phyloP scores from a whole-genome alignment of 805 yeast genomes.

The Maudiozyma bulderi region DNA sequence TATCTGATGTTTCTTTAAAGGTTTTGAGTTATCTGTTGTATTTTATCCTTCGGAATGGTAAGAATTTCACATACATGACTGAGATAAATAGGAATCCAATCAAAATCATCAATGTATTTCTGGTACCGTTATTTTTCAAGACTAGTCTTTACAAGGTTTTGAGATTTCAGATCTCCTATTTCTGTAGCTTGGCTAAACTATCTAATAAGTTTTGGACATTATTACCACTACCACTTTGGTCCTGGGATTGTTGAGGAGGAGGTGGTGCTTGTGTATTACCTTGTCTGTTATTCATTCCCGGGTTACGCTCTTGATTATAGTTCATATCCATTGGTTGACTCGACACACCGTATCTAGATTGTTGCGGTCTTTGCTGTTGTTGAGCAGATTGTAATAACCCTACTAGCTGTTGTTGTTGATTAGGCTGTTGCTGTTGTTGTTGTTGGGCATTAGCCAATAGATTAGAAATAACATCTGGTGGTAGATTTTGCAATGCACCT shows the following conservation, averaged over 20 bases:
- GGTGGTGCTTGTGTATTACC: conserved; percentile 5
- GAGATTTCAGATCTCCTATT: conserved; percentile 6
- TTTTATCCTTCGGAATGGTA: too few species aligned
- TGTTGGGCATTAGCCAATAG: conserved; percentile 27
- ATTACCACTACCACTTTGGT: conserved; percentile 20
- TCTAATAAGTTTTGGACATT: conserved; percentile 33
- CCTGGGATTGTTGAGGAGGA: conserved; percentile 9
- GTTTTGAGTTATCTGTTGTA: too few species aligned
- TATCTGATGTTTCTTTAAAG: too few species aligned
- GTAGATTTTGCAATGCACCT: conserved; percentile 27
- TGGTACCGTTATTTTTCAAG: not conserved
- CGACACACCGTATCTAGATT: not conserved
- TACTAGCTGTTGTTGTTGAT: conserved; percentile 16
- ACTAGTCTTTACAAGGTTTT: not conserved
- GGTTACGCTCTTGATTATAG: conserved; percentile 4
- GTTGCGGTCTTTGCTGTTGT: conserved; percentile 14
- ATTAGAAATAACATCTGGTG: conserved; percentile 28
- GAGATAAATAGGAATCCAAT: not conserved
- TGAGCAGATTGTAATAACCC: conserved; percentile 25
- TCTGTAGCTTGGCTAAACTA: conserved; percentile 31
- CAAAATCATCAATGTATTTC: not conserved
- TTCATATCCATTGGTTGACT: conserved; percentile 1
- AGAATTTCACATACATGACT: too few species aligned
- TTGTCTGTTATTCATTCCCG: conserved; percentile 6
- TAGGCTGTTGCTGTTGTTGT: conserved; percentile 19